These are phyloP conservation scores for Phyllosticta ampelicida DNA, from an alignment of 2,329 filamentous ascomycete genomes.

Conservation along the genomic window DNA sequence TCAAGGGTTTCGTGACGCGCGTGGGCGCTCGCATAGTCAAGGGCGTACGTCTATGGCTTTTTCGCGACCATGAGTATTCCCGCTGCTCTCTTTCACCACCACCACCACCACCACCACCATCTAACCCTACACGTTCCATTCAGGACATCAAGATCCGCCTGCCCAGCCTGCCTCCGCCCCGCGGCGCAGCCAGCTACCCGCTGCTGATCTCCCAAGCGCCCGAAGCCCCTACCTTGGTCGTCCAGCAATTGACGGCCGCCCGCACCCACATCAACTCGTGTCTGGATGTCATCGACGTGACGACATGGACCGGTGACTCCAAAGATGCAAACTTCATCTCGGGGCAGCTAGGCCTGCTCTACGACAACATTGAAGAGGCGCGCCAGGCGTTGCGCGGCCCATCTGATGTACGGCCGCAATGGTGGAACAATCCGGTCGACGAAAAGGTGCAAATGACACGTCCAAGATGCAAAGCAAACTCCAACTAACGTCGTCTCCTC, in stretches of 20 bases:
- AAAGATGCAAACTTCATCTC: constrained; percentile 47
- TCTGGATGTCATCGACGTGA: constrained; percentile 72
- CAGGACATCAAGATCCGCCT: constrained; percentile 70
- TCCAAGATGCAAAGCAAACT: constrained; percentile 14
- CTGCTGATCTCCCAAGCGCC: constrained; percentile 42
- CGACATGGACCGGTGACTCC: constrained; percentile 59
- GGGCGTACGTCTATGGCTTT: constrained; percentile 49
- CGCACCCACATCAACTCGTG: constrained; percentile 71
- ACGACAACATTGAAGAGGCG: constrained; percentile 53
- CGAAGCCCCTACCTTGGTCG: constrained; percentile 46
- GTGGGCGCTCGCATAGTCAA: constrained; percentile 87
- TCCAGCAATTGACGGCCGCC: constrained; percentile 61
- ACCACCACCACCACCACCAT: neutral
- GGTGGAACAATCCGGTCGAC: constrained; percentile 45
- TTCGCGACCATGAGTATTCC: neutral
- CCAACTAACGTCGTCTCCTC: neutral
- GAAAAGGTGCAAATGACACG: too few relatives aligned
- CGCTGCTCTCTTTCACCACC: constrained; percentile 3
- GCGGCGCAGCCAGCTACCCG: constrained; percentile 40
- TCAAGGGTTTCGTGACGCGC: constrained; percentile 87
- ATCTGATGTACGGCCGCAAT: constrained; percentile 39
- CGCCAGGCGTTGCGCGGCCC: constrained; percentile 47
- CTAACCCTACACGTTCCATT: neutral
- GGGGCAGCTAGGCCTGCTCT: constrained; percentile 46
- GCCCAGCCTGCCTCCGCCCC: constrained; percentile 50